phyloP scores from a whole-genome alignment of 176 grass and related monocot species.

The Oryza officinalis region DNA sequence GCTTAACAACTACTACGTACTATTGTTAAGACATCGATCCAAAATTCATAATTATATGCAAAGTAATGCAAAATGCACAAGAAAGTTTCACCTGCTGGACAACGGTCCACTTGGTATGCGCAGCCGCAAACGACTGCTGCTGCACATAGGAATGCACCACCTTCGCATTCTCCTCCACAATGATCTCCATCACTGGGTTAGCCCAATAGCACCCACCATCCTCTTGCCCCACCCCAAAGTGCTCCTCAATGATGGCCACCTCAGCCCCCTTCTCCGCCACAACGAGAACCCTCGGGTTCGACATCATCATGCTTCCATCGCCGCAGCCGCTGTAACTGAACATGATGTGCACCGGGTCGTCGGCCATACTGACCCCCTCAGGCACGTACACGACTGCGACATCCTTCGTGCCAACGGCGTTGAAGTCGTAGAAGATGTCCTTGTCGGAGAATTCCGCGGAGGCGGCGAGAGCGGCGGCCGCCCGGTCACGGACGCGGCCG shows the following conservation, averaged over 20 bases:
- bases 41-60: neutral
- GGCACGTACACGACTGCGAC: conserved; percentile 52
- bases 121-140: conserved; percentile 64
- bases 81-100: conserved; percentile 57
- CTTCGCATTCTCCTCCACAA: conserved; percentile 57
- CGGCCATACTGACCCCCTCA: conserved; percentile 38
- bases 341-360: conserved; percentile 61
- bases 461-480: conserved; percentile 39
- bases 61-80: neutral
- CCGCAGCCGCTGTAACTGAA: conserved; percentile 31
- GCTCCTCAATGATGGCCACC: conserved; percentile 63
- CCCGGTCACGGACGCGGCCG: conserved; percentile 27
- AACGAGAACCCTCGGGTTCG: conserved; percentile 64
- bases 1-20: neutral
- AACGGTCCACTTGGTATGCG: conserved; percentile 92
- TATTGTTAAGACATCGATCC: neutral
- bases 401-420: conserved; percentile 59
- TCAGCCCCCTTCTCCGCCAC: conserved; percentile 61
- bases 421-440: conserved; percentile 77
- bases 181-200: conserved; percentile 81
- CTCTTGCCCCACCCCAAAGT: conserved; percentile 39
- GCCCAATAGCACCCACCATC: conserved; percentile 76
- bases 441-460: conserved; percentile 44
- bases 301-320: conserved; percentile 43
- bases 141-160: conserved; percentile 89